Conservation (phyloP, 176 grass and related monocot species). For the Lolium rigidum region DNA sequence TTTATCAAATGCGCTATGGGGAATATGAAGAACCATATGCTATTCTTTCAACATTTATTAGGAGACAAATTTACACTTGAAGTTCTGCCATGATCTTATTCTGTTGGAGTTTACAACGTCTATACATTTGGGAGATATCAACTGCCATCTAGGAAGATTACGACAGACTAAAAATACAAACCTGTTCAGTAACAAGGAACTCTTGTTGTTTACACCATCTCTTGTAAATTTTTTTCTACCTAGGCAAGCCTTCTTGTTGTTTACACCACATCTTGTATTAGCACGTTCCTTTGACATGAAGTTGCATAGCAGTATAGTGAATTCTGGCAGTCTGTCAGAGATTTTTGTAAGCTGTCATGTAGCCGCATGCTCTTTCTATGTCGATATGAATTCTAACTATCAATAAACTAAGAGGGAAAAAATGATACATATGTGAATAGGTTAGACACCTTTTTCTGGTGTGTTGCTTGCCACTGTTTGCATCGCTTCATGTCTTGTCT, state of each 20-base stretch:
- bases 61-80: background rate
- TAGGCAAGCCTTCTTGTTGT: slow-evolving; percentile 15
- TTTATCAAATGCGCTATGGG: background rate
- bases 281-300: slow-evolving; percentile 24
- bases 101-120: background rate
- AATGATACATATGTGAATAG: background rate
- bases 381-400: background rate
- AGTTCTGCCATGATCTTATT: background rate
- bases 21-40: background rate
- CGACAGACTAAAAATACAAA: background rate
- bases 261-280: slow-evolving; percentile 26
- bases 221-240: background rate
- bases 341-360: background rate
- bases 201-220: slow-evolving; percentile 38
- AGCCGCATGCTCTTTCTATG: background rate
- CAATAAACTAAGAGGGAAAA: background rate
- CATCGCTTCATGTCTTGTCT: slow-evolving; percentile 42
- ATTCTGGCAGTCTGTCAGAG: background rate
- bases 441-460: background rate
- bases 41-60: background rate
- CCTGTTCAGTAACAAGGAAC: background rate
- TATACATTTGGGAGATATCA: slow-evolving; percentile 9
- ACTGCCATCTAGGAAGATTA: slow-evolving; percentile 14
- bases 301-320: background rate
- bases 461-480: background rate